A percentile compares a stretch with the other conserved stretches of the same genome.
phyloP scores from a whole-genome alignment of 257 asterid species.

The Rauvolfia tetraphylla region DNA sequence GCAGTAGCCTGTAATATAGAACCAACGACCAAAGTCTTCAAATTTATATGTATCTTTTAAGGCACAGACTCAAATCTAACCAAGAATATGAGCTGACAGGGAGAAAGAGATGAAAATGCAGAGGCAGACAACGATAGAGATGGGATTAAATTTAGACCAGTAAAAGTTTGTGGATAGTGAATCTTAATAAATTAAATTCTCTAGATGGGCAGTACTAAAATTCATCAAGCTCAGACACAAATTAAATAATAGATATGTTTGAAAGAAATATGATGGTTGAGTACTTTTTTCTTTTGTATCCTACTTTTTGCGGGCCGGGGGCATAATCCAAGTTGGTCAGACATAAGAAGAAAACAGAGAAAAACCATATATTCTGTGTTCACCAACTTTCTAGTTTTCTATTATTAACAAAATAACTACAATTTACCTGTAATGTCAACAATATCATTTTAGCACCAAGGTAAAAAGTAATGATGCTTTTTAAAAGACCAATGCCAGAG shows the following conservation, averaged over 20 bases:
- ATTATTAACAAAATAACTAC: not conserved
- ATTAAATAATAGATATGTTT: not conserved
- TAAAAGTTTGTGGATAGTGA: not conserved
- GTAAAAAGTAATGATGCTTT: not conserved
- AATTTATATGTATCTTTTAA: too few species aligned
- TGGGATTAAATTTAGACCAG: not conserved
- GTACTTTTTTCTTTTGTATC: too few species aligned
- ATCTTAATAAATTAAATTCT: not conserved
- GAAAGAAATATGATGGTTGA: not conserved
- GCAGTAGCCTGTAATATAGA: not conserved
- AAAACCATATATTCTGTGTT: not conserved
- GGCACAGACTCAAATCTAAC: not conserved
- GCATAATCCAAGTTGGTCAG: not conserved
- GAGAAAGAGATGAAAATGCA: not conserved
- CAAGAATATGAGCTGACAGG: not conserved
- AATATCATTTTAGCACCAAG: not conserved
- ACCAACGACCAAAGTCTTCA: not conserved
- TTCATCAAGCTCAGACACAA: not conserved
- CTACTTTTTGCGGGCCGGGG: not conserved
- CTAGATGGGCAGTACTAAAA: not conserved
- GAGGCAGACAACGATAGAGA: not conserved
- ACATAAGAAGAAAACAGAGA: not conserved
- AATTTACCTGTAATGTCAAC: not conserved
- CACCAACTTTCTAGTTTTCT: not conserved
- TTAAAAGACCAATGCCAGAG: not conserved